These are phyloP conservation scores for Pseudohalonectria lignicola DNA, from an alignment of 2,329 filamentous ascomycete species.

Conservation along the genomic window DNA sequence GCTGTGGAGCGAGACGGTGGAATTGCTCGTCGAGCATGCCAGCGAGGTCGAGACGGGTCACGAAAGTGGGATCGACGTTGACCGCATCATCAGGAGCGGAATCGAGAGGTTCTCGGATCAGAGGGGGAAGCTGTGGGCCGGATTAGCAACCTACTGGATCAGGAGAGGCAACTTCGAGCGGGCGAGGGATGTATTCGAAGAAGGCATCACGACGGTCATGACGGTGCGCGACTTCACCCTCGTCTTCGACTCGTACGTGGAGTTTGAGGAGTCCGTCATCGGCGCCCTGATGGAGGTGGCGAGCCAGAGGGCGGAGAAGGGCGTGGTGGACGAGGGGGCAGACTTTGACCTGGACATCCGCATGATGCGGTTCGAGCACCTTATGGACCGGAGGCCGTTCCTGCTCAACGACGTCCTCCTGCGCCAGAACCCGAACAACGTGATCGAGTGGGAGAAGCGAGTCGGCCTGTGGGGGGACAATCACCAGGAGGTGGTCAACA, in stretches of 20 bases:
- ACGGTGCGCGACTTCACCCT: conserved; percentile 95
- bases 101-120: conserved; percentile 88
- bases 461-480: conserved; percentile 95
- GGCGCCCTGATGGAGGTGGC: conserved; percentile 84
- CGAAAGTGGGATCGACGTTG: conserved; percentile 77
- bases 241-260: conserved; percentile 90
- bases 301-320: conserved; percentile 67
- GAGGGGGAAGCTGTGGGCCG: conserved; percentile 88
- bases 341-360: conserved; percentile 93
- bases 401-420: conserved; percentile 91
- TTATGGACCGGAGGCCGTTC: conserved; percentile 95
- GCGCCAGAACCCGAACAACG: conserved; percentile 92
- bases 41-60: conserved; percentile 72
- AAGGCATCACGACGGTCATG: conserved; percentile 96
- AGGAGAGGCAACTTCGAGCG: conserved; percentile 85
- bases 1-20: conserved; percentile 96
- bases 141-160: conserved; percentile 93
- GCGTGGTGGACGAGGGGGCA: conserved; percentile 65
- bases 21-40: conserved; percentile 83
- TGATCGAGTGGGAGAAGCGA: conserved; percentile 93
- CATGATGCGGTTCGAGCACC: conserved; percentile 95
- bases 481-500: conserved; percentile 80
- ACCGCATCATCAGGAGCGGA: conserved; percentile 85
- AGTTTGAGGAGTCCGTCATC: conserved; percentile 95
- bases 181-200: conserved; percentile 87